Base-by-base conservation (phyloP, 2,329 filamentous ascomycete species). In the Fulvia fulva region DNA sequence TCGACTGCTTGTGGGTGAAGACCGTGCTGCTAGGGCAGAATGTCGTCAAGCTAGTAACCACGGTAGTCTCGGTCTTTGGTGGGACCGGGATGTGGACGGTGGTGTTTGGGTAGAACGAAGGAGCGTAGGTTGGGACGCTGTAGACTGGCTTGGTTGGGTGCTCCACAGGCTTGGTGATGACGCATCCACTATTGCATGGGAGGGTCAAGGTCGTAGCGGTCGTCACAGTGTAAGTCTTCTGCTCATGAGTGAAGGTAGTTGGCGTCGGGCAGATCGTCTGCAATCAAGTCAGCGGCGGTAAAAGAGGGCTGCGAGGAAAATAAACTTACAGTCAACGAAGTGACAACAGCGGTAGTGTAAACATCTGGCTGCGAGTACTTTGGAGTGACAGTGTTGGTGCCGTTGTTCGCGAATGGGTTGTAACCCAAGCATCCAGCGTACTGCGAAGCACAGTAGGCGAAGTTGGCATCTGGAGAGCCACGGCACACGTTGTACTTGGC, bases 211-310 rank as follows among this genome's bases (percentile, higher is more conserved):
- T 69, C 16, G 67, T 68, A 11, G 65, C 56, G 3, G 54, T 54
- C 64, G 85, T 85, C 76, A 90, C 78, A 68, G 82, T 87, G 81
- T 87, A 88, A 77, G 86, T 89, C 74, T 81, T 79, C 76, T 76
- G 78, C 73, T 81, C 82, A 77, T 87, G 80, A 71, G 81, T 83
- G 75, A 90, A 75, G 68, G 78, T 74, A 68, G 87, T 90, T 65
- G 87, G 74, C 66, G 56, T 79, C 22, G 87, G 86, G 84, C 88
- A 91, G 28, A n/a, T n/a, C n/a, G n/a, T n/a, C n/a, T n/a, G n/a
- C n/a, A n/a, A n/a, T n/a, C n/a, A n/a, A n/a, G n/a, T n/a, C n/a
- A n/a, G n/a, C n/a, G n/a, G n/a, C n/a, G n/a, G n/a, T n/a, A n/a
- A n/a, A n/a, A n/a, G n/a, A n/a, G n/a, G n/a, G n/a, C n/a, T n/a